Evolutionary conservation across 2,329 filamentous ascomycete genomes (phyloP).

Genomic region (Cladophialophora immunda): DNA sequence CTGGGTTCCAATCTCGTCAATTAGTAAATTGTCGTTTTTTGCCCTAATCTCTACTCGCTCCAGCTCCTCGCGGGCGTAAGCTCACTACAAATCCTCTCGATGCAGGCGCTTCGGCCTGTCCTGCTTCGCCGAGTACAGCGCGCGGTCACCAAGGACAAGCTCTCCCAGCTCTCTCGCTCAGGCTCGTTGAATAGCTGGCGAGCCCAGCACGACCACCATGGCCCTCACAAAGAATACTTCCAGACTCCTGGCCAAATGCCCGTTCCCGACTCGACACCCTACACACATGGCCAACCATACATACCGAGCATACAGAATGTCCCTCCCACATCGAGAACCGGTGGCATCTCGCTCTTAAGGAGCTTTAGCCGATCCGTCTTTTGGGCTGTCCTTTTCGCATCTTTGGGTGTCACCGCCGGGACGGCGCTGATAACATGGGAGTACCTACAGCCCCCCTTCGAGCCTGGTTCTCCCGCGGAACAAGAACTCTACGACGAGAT

Average conservation of each 20-base stretch:
- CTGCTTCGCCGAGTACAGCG: conserved; percentile 29
- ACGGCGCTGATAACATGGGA: conserved; percentile 41
- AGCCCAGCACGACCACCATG: conserved; percentile 35
- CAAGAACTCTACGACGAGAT: conserved; percentile 44
- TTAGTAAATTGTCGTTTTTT: background rate
- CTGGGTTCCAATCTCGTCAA: background rate
- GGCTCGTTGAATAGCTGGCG: conserved; percentile 10
- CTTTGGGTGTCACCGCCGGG: conserved; percentile 34
- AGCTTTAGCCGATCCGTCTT: conserved; percentile 32
- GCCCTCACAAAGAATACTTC: conserved; percentile 43
- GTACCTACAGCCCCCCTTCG: conserved; percentile 40
- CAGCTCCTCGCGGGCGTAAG: conserved; percentile 2
- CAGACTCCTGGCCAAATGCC: conserved; percentile 41
- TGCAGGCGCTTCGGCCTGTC: conserved; percentile 34
- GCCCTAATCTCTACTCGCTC: background rate
- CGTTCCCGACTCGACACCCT: conserved; percentile 34
- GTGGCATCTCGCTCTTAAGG: conserved; percentile 26
- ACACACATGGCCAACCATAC: conserved; percentile 16
- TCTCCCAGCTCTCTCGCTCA: background rate
- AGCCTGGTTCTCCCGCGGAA: conserved; percentile 50
- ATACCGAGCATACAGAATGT: background rate
- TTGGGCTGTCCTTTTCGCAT: conserved; percentile 33
- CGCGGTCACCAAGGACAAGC: background rate
- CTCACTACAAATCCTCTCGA: conserved; percentile 8
- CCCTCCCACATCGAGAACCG: background rate